Conservation (phyloP, 2,329 filamentous ascomycete species). For the Exophiala sp. region DNA sequence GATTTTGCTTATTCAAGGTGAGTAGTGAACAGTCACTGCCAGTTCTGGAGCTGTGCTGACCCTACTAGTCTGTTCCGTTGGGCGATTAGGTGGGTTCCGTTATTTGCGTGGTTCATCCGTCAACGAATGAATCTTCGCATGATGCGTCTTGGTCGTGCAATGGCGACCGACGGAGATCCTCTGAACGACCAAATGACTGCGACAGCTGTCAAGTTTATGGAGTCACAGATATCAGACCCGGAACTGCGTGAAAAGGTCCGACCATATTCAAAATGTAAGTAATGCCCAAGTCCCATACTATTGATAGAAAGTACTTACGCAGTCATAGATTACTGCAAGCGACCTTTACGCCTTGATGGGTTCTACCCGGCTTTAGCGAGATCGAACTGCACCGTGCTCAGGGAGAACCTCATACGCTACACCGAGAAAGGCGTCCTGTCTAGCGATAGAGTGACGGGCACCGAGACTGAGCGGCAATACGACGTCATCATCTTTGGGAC, state of each 20-base stretch:
- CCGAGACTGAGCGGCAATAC: constrained; percentile 4
- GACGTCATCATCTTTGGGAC: constrained; percentile 17
- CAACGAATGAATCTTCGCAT: constrained; percentile 4
- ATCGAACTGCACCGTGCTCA: constrained; percentile 10
- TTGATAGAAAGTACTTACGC: background rate
- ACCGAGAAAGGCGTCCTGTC: constrained; percentile 13
- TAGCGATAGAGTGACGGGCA: background rate
- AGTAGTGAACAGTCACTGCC: background rate
- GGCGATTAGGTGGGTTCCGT: constrained; percentile 1
- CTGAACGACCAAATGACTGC: constrained; percentile 6
- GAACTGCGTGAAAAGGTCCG: constrained; percentile 10
- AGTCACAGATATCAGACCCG: constrained; percentile 13
- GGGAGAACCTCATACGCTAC: constrained; percentile 13
- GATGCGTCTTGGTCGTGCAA: constrained; percentile 3
- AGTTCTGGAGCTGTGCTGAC: too few relatives aligned
- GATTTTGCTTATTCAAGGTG: constrained; percentile 10
- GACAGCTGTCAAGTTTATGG: constrained; percentile 8
- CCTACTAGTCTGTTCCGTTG: constrained; percentile 1
- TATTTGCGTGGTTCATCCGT: constrained; percentile 5
- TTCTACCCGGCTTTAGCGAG: constrained; percentile 11
- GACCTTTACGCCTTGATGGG: constrained; percentile 9
- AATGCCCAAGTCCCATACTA: background rate
- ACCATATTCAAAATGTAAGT: constrained; percentile 11
- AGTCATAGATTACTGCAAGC: constrained; percentile 11
- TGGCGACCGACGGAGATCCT: background rate